phyloP scores from a whole-genome alignment of 140 eudicot species.

The Oenanthe javanica region DNA sequence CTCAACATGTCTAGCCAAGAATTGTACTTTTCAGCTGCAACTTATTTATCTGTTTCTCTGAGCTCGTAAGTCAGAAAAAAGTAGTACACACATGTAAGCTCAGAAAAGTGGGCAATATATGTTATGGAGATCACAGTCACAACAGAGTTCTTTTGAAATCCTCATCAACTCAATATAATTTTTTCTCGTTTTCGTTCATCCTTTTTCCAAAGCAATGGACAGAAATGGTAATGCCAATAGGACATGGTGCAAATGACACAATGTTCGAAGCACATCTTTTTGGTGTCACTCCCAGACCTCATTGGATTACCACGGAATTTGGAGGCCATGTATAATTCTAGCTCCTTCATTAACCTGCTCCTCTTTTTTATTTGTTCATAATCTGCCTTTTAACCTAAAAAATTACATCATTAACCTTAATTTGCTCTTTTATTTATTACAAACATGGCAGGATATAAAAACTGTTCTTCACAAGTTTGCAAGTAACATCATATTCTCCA shows the following conservation, averaged over 20 bases:
- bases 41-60: background rate
- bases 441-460: slow-evolving; percentile 40
- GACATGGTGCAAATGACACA: slow-evolving; percentile 40
- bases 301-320: slow-evolving; percentile 72
- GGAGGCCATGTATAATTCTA: slow-evolving; percentile 58
- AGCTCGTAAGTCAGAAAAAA: too few relatives aligned
- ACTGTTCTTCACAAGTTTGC: slow-evolving; percentile 44
- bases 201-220: slow-evolving; percentile 26
- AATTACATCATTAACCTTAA: background rate
- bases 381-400: background rate
- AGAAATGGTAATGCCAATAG: slow-evolving; percentile 71
- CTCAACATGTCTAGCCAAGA: background rate
- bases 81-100: too few relatives aligned
- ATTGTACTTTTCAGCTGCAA: background rate
- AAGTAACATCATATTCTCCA: slow-evolving; percentile 80
- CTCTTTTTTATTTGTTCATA: background rate
- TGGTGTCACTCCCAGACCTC: slow-evolving; percentile 70
- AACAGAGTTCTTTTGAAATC: background rate
- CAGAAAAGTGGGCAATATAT: too few relatives aligned
- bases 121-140: background rate
- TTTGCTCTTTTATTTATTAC: background rate
- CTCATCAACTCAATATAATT: background rate
- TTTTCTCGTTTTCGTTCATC: background rate
- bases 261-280: slow-evolving; percentile 68
- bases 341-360: background rate